phyloP scores from a whole-genome alignment of 495 filamentous ascomycete species.

The Tuber microsphaerosporum region DNA sequence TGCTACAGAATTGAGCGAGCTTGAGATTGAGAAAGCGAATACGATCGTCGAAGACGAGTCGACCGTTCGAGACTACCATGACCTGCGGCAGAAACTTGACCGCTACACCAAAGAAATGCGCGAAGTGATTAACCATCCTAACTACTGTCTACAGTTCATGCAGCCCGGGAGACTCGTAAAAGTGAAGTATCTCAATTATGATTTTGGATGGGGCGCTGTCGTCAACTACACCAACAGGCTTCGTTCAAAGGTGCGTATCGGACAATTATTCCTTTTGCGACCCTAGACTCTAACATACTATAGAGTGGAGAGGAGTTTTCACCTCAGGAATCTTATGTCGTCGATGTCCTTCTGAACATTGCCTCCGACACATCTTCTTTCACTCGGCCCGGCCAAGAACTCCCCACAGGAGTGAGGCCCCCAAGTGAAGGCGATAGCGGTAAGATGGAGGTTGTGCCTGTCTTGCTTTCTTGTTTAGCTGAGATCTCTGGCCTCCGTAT shows the following conservation, averaged over 20 bases:
- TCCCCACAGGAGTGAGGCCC: slow-evolving; percentile 59
- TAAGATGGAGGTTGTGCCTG: slow-evolving; percentile 77
- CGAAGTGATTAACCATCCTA: slow-evolving; percentile 79
- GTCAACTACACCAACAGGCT: slow-evolving; percentile 59
- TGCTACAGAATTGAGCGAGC: slow-evolving; percentile 55
- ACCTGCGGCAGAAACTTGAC: slow-evolving; percentile 72
- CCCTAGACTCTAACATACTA: slow-evolving; percentile 49
- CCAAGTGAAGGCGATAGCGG: slow-evolving; percentile 58
- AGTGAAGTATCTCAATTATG: slow-evolving; percentile 66
- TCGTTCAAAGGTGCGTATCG: slow-evolving; percentile 29
- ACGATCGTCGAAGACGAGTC: slow-evolving; percentile 76
- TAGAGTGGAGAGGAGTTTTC: slow-evolving; percentile 57
- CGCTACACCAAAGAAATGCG: slow-evolving; percentile 76
- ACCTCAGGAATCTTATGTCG: slow-evolving; percentile 65
- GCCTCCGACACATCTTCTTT: slow-evolving; percentile 53
- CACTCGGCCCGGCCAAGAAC: slow-evolving; percentile 54
- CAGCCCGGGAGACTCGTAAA: slow-evolving; percentile 75
- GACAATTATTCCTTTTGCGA: neutral
- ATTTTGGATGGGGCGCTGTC: slow-evolving; percentile 91
- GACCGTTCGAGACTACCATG: slow-evolving; percentile 85
- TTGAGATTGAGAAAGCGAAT: slow-evolving; percentile 63
- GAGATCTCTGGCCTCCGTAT: slow-evolving; percentile 69
- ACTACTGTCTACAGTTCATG: slow-evolving; percentile 71
- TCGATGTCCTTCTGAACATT: slow-evolving; percentile 75
- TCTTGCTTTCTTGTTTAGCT: slow-evolving; percentile 74